Evolutionary conservation across 345 rosid genomes (phyloP).

Genomic region (Geranium rotundifolium): DNA sequence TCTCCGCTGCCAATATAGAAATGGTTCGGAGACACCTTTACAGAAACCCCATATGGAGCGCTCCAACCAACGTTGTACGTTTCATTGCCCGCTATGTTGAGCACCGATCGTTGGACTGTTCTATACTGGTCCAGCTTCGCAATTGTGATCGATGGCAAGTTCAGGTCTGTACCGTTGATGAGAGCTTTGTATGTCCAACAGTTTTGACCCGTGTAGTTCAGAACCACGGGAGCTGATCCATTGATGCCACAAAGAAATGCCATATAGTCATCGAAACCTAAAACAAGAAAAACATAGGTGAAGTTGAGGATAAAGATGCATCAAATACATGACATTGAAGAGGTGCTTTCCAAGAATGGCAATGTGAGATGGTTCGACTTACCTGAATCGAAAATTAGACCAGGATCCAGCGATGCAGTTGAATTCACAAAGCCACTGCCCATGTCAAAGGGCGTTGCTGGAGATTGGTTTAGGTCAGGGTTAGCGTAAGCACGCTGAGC

Average conservation of each 20-base stretch:
- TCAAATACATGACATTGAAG: no score
- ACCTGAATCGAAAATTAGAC: constrained; percentile 70
- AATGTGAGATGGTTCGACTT: constrained; percentile 15
- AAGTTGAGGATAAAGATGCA: not conserved
- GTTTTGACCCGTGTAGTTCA: constrained; percentile 66
- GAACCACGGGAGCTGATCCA: constrained; percentile 60
- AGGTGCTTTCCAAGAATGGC: no score
- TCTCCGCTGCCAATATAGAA: constrained; percentile 46
- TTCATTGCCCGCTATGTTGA: constrained; percentile 58
- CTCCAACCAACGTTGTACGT: constrained; percentile 60
- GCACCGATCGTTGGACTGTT: constrained; percentile 43
- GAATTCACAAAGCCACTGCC: constrained; percentile 93
- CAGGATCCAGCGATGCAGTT: constrained; percentile 81
- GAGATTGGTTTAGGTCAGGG: constrained; percentile 66
- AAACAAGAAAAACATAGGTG: constrained; percentile 3
- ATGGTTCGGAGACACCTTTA: constrained; percentile 54
- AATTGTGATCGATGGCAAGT: constrained; percentile 79
- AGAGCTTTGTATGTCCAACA: constrained; percentile 40
- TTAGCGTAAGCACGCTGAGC: constrained; percentile 86
- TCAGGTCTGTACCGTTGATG: constrained; percentile 44
- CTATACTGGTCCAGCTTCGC: constrained; percentile 39
- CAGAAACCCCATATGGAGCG: constrained; percentile 53
- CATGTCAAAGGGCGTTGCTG: constrained; percentile 95
- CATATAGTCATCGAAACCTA: constrained; percentile 71
- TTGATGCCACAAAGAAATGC: constrained; percentile 80